Base-by-base conservation (phyloP, 1,284 basidiomycete genomes). In the Papiliotrema nemorosa region DNA sequence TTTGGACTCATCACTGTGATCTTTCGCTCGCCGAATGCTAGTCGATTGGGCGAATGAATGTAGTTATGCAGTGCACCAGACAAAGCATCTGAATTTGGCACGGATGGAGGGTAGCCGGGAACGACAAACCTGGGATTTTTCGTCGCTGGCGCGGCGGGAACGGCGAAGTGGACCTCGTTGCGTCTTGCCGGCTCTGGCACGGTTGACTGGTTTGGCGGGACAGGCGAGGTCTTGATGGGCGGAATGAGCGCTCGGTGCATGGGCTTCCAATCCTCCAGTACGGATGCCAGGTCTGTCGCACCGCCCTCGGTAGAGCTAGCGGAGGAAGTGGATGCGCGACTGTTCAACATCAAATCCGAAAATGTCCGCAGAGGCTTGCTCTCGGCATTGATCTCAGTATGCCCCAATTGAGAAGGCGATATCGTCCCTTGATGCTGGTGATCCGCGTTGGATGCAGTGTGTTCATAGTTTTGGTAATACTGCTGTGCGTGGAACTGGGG, bases 1-100 rank as follows among this genome's bases (percentile, higher is more conserved):
- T 88, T 91, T 70, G 88, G 90, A 22, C 90, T 93, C 87, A 96
- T 91, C 66, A 97, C 88, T 52, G 96, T 87, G 54, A 97, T 84
- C 12, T 89, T 92, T 46, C 91, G 83, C 75, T 97, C 93, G 42
- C 93, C 93, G 62, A 89, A 86, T 1, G 87, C 86, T 44, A 97
- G 81, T 22, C 91, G 83, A 72, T 96, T 96, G 22, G 84, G 79
- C 12, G 90, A 83, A 25, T 84, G 81, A 44, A 92, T 82, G 71
- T 93, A 97, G 24, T 69, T 44, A 9, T 52, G 50, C 16, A 72
- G 46, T 1, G 59, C 55, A 24, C 55, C 52, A 18, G 58, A 49
- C 29, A 62, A 24, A 2, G 41, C 59, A 1, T 31, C 53, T 24
- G n/a, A 31, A 27, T 26, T 33, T 21, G 22, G 42, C 10, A 25